Percentiles rank a stretch among this genome's conserved stretches.
Evolutionary conservation across 345 rosid species (phyloP).

Genomic region (Punica granatum): DNA sequence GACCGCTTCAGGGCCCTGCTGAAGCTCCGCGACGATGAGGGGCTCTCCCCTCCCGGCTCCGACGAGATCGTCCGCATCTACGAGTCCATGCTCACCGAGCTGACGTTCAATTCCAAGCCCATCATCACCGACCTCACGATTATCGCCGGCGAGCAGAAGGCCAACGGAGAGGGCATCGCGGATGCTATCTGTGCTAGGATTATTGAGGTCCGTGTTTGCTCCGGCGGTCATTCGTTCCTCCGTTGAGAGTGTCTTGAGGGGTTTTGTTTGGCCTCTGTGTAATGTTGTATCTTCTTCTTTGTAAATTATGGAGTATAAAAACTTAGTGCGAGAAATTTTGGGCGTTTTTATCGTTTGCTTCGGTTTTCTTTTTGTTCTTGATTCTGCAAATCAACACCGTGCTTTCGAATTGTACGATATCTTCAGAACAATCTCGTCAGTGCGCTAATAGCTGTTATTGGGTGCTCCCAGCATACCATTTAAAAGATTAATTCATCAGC

Average conservation of each 20-base stretch:
- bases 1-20: conserved; percentile 62
- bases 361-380: neutral
- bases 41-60: conserved; percentile 21
- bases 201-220: conserved; percentile 51
- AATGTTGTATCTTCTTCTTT: neutral
- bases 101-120: conserved; percentile 91
- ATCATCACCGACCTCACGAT: conserved; percentile 95
- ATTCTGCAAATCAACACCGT: neutral
- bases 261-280: neutral
- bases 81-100: conserved; percentile 56
- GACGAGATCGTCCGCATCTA: conserved; percentile 73
- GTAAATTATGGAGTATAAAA: conserved; percentile 3
- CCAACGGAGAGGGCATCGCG: conserved; percentile 75
- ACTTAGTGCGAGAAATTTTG: conserved; percentile 8
- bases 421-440: neutral
- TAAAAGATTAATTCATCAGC: neutral
- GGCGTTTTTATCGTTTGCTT: conserved; percentile 1
- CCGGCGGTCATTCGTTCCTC: conserved; percentile 11
- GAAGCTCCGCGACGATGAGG: conserved; percentile 54
- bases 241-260: conserved; percentile 3
- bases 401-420: neutral
- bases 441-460: neutral
- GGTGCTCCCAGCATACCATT: neutral
- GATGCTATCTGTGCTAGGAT: conserved; percentile 80
- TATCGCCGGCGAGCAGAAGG: conserved; percentile 85